These are phyloP conservation scores for Gillenia trifoliata DNA, from an alignment of 306 rosid species.

Conservation along the genomic window DNA sequence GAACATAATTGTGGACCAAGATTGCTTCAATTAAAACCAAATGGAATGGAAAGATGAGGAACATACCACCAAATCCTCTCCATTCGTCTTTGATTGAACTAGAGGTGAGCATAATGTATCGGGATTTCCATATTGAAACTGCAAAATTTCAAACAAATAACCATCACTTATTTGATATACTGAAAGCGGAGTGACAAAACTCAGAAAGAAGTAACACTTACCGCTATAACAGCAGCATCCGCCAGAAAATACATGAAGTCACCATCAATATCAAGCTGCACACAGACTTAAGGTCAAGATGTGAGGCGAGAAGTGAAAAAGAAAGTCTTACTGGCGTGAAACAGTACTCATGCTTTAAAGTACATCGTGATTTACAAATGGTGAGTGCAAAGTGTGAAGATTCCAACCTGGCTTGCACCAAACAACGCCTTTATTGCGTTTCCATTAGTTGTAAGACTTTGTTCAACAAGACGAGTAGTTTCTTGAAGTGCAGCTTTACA, in stretches of 20 bases:
- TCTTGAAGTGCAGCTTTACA: conserved; percentile 89
- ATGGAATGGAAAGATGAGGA: conserved; percentile 19
- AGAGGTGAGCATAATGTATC: conserved; percentile 68
- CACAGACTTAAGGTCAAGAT: conserved; percentile 19
- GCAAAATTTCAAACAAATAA: conserved; percentile 27
- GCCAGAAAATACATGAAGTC: conserved; percentile 85
- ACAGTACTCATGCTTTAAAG: not conserved
- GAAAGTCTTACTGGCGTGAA: conserved; percentile 3
- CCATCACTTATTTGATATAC: conserved; percentile 4
- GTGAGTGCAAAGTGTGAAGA: conserved; percentile 4
- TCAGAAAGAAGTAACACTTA: conserved; percentile 24
- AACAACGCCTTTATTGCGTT: conserved; percentile 57
- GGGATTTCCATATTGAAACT: conserved; percentile 96
- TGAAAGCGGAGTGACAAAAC: conserved; percentile 1
- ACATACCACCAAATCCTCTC: conserved; percentile 82
- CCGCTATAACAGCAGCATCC: conserved; percentile 76
- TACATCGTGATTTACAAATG: conserved; percentile 1
- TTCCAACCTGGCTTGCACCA: conserved; percentile 62
- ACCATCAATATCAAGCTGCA: conserved; percentile 77
- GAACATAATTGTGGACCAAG: not conserved
- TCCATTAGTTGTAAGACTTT: conserved; percentile 42
- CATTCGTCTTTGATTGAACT: conserved; percentile 70
- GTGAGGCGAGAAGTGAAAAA: not conserved
- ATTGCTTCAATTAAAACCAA: conserved; percentile 16
- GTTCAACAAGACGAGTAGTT: conserved; percentile 55